Base-by-base conservation (phyloP, 805 yeast genomes). In the Yamadazyma paraphyllophila region DNA sequence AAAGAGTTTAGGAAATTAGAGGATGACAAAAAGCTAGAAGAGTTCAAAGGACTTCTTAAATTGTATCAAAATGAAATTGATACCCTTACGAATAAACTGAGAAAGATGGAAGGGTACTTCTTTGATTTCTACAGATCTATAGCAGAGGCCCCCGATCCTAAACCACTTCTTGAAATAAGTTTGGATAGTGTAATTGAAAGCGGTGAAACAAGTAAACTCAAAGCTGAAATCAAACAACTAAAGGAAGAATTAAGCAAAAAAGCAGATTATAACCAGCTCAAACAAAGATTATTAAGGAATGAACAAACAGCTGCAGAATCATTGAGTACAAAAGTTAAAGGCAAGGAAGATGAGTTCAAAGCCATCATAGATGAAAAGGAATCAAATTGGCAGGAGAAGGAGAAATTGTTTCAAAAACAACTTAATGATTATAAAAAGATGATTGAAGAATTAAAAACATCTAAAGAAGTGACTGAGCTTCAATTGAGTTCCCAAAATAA, bases 91-190 rank as follows among this genome's bases (percentile, higher is more conserved):
- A 80, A 80, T 53, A 80, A 94, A 51, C 82, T 88, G 44, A 88
- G 91, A 59, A 71, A 64, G 37, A 80, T 87, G 1, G 98, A 94
- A 58, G 71, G 76, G 32, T 74, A 82, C 26, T 85, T 94, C 57
- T 79, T 90, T 60, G 81, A 82, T 14, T 72, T 88, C 16, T 92
- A 92, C 67, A 72, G 88, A 45, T 72, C 81, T 12, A 67, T 92
- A 4, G 88, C 90, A 4, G 96, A 91, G 61, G 91, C 95, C 0
- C 97, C 97, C 0, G 97, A 92, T 66, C 98, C 98, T 1, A 80
- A 77, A 50, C 95, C 96, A 4, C 63, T 91, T 35, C 67, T 92
- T 47, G 86, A 85, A 54, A 76, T 81, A 32, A 80, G 91, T 1
- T 60, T 86, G 24, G 88, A 83, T 41, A 78, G 88, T 4, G 79